Conservation (phyloP, 164 flowering plant species). For the Stephania cephalantha region DNA sequence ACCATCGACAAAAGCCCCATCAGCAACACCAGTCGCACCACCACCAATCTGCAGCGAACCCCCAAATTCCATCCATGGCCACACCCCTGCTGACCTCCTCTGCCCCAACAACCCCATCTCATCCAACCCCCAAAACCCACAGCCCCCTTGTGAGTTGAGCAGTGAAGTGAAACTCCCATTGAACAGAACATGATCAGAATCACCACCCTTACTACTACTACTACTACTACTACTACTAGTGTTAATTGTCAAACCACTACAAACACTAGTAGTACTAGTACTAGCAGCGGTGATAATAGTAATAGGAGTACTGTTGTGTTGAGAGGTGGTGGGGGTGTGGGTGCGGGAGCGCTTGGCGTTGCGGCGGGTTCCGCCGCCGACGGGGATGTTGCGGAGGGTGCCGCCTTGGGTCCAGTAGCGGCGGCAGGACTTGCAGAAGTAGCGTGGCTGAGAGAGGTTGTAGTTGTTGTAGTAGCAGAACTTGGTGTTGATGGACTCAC, state of each 20-base stretch:
- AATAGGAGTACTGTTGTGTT: no score
- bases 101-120: conserved; percentile 16
- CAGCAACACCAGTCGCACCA: not conserved
- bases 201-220: no score
- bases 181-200: not conserved
- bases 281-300: no score
- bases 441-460: conserved; percentile 63
- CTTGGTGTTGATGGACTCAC: conserved; percentile 58
- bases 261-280: no score
- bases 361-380: conserved; percentile 57
- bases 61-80: not conserved
- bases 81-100: conserved; percentile 4
- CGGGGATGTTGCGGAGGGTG: conserved; percentile 58
- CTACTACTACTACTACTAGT: no score
- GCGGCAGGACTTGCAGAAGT: conserved; percentile 61
- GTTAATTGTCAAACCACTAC: no score
- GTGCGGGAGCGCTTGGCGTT: conserved; percentile 40
- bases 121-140: conserved; percentile 18
- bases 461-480: conserved; percentile 78
- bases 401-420: conserved; percentile 75
- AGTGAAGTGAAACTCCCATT: conserved; percentile 26
- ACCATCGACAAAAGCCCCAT: not conserved
- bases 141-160: conserved; percentile 28
- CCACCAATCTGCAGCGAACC: not conserved
- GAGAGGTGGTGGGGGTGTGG: conserved; percentile 1